Conservation (phyloP, 768 basidiomycete species). For the Suillus subaureus region DNA sequence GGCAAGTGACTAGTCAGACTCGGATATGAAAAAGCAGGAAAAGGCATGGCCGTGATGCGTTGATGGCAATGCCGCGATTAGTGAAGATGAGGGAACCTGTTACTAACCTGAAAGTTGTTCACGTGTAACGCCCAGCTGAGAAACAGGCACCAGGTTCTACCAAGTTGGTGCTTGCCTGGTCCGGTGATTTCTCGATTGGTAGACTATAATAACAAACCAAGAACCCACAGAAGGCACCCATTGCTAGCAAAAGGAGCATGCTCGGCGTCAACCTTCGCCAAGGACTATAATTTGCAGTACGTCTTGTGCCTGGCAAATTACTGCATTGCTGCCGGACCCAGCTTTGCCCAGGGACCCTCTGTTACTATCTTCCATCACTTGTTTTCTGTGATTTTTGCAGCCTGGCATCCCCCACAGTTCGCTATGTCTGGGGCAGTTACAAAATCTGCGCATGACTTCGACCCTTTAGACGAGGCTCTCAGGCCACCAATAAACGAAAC, state of each 20-base stretch:
- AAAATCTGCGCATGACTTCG: conserved; percentile 32
- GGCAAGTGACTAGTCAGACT: conserved; percentile 1
- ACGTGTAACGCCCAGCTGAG: conserved; percentile 10
- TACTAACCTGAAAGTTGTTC: neutral
- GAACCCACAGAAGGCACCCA: conserved; percentile 5
- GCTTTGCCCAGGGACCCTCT: conserved; percentile 6
- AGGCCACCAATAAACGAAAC: conserved; percentile 71
- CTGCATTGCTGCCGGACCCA: conserved; percentile 13
- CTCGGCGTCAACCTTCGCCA: conserved; percentile 9
- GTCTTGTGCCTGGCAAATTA: conserved; percentile 15
- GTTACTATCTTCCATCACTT: conserved; percentile 7
- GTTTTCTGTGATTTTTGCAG: neutral
- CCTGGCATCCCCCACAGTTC: conserved; percentile 13
- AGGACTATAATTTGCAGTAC: conserved; percentile 14
- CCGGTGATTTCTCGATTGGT: conserved; percentile 12
- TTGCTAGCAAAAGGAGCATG: conserved; percentile 10
- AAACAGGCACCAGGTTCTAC: conserved; percentile 5
- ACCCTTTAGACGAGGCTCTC: conserved; percentile 69
- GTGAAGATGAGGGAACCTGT: neutral
- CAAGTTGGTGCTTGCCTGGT: neutral
- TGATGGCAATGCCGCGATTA: conserved; percentile 7
- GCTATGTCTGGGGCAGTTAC: conserved; percentile 23
- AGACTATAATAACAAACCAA: conserved; percentile 10
- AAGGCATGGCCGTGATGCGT: conserved; percentile 9
- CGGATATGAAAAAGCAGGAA: conserved; percentile 9